A percentile compares a stretch with the other conserved stretches of the same genome.
Conservation (phyloP, 1,284 basidiomycete species). For the Grifola frondosa region DNA sequence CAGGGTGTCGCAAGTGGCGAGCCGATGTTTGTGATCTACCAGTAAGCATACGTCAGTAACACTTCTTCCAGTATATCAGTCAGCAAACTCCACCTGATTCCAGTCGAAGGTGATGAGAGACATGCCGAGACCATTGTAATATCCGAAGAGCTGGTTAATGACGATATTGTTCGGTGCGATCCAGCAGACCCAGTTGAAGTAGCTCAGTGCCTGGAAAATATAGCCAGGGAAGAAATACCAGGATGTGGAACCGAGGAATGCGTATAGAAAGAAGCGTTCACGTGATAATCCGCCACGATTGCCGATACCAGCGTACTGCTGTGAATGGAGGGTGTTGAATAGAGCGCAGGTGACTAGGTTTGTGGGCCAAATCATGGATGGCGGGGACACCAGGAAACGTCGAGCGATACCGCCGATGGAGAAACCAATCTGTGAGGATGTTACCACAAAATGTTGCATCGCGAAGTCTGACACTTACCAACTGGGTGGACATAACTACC, state of each 20-base stretch:
- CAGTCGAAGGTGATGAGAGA: conserved; percentile 45
- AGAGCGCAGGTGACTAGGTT: conserved; percentile 75
- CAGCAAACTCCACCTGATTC: conserved; percentile 26
- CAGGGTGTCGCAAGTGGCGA: conserved; percentile 33
- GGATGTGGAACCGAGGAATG: conserved; percentile 25
- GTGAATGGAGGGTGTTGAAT: conserved; percentile 74
- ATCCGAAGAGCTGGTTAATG: conserved; percentile 84
- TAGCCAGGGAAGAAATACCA: conserved; percentile 48
- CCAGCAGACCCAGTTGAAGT: conserved; percentile 65
- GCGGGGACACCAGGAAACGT: conserved; percentile 59
- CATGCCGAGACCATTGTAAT: conserved; percentile 77
- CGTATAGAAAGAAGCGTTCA: conserved; percentile 31
- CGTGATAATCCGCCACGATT: conserved; percentile 58
- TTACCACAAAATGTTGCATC: conserved; percentile 45
- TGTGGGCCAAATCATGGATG: conserved; percentile 76
- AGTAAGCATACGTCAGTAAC: too few species aligned
- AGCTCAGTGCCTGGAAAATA: conserved; percentile 40
- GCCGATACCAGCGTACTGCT: conserved; percentile 62
- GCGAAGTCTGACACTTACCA: conserved; percentile 44
- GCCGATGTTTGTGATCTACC: conserved; percentile 32
- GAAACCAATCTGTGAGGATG: conserved; percentile 86
- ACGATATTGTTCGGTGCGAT: conserved; percentile 57
- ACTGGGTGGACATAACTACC: conserved; percentile 74
- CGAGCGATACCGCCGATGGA: conserved; percentile 64
- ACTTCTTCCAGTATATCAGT: neutral